Evolutionary conservation across 306 rosid species (phyloP), one percentile per base, ranked within the genome.

Genomic region (Mimosa bimucronata): DNA sequence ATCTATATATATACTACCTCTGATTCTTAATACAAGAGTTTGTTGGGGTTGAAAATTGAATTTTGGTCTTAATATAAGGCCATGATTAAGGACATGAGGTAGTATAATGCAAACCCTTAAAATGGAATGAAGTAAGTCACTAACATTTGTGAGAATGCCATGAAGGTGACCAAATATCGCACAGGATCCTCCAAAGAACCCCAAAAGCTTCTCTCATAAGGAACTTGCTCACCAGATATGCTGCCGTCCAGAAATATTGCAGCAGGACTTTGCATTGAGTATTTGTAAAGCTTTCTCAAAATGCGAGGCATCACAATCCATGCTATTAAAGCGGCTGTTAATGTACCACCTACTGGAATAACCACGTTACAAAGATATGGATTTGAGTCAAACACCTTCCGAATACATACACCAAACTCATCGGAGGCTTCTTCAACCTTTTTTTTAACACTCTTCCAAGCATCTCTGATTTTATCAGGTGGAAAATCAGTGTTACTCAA

Each of bases 121-220:
- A 66, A 19, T 66, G 38, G 69, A 83, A 48, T 14, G 7, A 18
- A 58, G 41, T 12, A 79, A 76, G 28, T 7, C 77, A 91, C 97
- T 83, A 42, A 95, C 99, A 90, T 88, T 80, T 95, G 96, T 34
- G 98, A 86, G 79, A 91, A 93, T 77, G 97, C 91, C 83, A 91
- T 80, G 83, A 95, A 95, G 58, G 97, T 93, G 69, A 90, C 76
- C 23, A 92, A 82, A 77, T 93, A 95, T 79, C 98, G 85, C 74
- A 93, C 81, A 28, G 98, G 99, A 66, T 90, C 97, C 86, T 95
- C 98, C 83, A 93, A 80, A 74, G 99, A 98, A 82, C 97, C 96
- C 98, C 94, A 95, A 87, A 91, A 79, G 79, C 94, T 91, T 85
- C 87, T 90, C 87, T 95, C 98, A 37, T 91, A 95, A 4, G 97